Evolutionary conservation across 345 rosid species (phyloP).

Genomic region (Pistacia integerrima): DNA sequence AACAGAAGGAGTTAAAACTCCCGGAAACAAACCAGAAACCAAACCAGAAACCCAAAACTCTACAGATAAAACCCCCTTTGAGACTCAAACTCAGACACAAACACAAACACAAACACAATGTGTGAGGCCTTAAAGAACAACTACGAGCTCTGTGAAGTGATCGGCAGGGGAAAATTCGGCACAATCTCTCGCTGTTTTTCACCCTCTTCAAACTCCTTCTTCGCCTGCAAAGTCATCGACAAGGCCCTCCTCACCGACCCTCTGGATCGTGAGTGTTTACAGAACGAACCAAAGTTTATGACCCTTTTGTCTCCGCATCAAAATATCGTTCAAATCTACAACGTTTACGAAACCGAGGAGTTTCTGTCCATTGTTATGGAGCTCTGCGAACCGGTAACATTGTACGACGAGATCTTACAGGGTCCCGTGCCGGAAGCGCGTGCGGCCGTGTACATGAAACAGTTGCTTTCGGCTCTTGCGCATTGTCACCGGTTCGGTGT

Average conservation of each 20-base stretch:
- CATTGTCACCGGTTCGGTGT: slow-evolving; percentile 72
- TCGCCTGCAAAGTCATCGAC: slow-evolving; percentile 73
- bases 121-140: slow-evolving; percentile 40
- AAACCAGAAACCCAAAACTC: background rate
- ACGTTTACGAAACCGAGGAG: slow-evolving; percentile 57
- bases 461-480: slow-evolving; percentile 56
- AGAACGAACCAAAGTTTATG: slow-evolving; percentile 73
- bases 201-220: slow-evolving; percentile 39
- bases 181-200: slow-evolving; percentile 63
- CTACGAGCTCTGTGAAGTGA: slow-evolving; percentile 65
- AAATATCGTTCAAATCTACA: slow-evolving; percentile 56
- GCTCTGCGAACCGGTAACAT: slow-evolving; percentile 54
- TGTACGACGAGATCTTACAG: slow-evolving; percentile 47
- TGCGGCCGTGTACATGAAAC: slow-evolving; percentile 42
- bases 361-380: slow-evolving; percentile 59
- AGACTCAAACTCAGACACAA: background rate
- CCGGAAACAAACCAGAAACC: background rate
- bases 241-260: slow-evolving; percentile 59
- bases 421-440: slow-evolving; percentile 43
- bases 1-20: background rate
- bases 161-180: slow-evolving; percentile 82
- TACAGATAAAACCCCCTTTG: too few relatives aligned
- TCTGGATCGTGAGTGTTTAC: slow-evolving; percentile 65
- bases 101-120: slow-evolving; percentile 19
- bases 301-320: slow-evolving; percentile 62